Conservation (phyloP, 2,329 filamentous ascomycete species). For the Talaromyces sp. region DNA sequence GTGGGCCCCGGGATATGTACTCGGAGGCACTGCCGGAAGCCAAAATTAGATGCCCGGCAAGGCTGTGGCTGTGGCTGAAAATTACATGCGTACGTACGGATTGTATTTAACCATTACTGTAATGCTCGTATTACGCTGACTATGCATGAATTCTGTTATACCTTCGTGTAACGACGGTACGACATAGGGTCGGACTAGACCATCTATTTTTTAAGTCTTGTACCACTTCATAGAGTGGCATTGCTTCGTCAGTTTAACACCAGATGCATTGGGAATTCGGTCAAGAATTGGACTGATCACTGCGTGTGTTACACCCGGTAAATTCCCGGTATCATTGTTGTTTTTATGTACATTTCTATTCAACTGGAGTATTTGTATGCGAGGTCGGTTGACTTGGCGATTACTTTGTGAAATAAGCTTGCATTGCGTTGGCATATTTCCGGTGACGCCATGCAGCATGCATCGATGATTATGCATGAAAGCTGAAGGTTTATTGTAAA, state of each 20-base stretch:
- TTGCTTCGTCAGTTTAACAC: too few relatives aligned
- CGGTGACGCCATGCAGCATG: not conserved
- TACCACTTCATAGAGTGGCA: not conserved
- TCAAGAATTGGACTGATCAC: not conserved
- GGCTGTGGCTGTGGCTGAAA: not conserved
- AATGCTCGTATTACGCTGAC: not conserved
- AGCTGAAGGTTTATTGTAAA: not conserved
- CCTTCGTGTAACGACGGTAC: not conserved
- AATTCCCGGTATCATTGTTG: not conserved
- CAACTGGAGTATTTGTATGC: not conserved
- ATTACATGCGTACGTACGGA: not conserved
- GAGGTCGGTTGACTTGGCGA: not conserved
- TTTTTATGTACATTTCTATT: too few relatives aligned
- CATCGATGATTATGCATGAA: not conserved
- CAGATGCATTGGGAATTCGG: too few relatives aligned
- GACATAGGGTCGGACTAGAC: not conserved
- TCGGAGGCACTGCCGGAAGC: not conserved
- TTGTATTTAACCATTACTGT: not conserved
- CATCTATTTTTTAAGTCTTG: not conserved
- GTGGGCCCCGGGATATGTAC: not conserved
- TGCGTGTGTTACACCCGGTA: not conserved
- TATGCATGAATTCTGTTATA: not conserved
- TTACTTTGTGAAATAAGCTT: not conserved
- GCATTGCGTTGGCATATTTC: too few relatives aligned
- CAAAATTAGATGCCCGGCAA: not conserved